These are phyloP conservation scores for Backusella macrospora DNA, from an alignment of 192 early-diverging fungal genomes.

Conservation along the genomic window DNA sequence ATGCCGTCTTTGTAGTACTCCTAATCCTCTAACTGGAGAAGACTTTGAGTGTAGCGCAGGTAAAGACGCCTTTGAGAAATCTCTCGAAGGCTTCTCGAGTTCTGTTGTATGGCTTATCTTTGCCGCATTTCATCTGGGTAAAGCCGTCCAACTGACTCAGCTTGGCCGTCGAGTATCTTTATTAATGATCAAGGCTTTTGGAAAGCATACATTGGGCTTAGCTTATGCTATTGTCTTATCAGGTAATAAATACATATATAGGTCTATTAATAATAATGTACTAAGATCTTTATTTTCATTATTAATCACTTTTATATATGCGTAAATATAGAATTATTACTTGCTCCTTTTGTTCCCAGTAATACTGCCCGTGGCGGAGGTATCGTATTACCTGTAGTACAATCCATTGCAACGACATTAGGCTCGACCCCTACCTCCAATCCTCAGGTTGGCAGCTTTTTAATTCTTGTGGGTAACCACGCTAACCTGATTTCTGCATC, in stretches of 20 bases:
- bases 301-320: background rate
- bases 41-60: constrained; percentile 57
- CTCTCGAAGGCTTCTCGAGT: constrained; percentile 63
- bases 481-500: constrained; percentile 76
- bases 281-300: background rate
- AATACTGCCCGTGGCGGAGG: constrained; percentile 80
- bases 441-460: constrained; percentile 51
- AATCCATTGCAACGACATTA: constrained; percentile 59
- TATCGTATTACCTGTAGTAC: constrained; percentile 72
- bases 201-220: constrained; percentile 53
- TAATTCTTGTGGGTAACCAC: constrained; percentile 62
- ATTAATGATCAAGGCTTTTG: constrained; percentile 53
- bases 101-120: constrained; percentile 70
- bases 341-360: constrained; percentile 71
- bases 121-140: constrained; percentile 74
- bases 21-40: constrained; percentile 34
- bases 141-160: constrained; percentile 59
- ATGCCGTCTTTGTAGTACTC: constrained; percentile 50
- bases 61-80: constrained; percentile 61
- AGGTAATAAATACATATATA: constrained; percentile 7
- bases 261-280: background rate
- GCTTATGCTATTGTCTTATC: constrained; percentile 54
- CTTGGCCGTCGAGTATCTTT: constrained; percentile 67
- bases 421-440: constrained; percentile 42
- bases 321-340: constrained; percentile 47